Percentiles rank a stretch among this genome's conserved stretches.
Evolutionary conservation across 2,329 filamentous ascomycete genomes (phyloP).

Genomic region (Colletotrichum sp.): DNA sequence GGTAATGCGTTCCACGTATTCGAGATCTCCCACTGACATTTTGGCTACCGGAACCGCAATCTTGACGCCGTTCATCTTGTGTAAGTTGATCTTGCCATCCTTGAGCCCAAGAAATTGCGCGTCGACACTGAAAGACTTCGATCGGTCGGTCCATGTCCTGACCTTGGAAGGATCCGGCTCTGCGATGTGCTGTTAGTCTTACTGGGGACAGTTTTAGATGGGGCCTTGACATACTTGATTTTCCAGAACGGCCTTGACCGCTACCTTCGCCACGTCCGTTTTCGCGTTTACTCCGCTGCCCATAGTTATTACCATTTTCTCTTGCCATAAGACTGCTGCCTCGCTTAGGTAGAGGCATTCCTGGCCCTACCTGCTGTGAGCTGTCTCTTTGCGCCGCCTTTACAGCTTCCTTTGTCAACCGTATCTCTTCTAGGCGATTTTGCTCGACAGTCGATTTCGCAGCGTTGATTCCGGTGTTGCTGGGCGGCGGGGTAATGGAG

Average conservation of each 20-base stretch:
- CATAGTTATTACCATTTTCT: slow-evolving; percentile 70
- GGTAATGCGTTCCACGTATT: slow-evolving; percentile 90
- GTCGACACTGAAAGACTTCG: slow-evolving; percentile 95
- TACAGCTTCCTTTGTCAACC: slow-evolving; percentile 80
- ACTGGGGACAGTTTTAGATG: background rate
- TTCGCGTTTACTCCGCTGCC: slow-evolving; percentile 74
- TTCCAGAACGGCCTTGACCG: slow-evolving; percentile 45
- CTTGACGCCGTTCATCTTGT: slow-evolving; percentile 98
- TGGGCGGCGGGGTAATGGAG: slow-evolving; percentile 56
- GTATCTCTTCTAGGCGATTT: slow-evolving; percentile 79
- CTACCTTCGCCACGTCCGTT: slow-evolving; percentile 64
- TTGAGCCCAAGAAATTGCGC: slow-evolving; percentile 94
- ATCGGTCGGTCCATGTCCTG: slow-evolving; percentile 92
- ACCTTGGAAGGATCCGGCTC: slow-evolving; percentile 85
- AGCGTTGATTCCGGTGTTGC: slow-evolving; percentile 55
- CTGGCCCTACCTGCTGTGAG: slow-evolving; percentile 72
- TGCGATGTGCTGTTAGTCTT: slow-evolving; percentile 36
- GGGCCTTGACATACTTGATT: slow-evolving; percentile 64
- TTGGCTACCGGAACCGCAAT: slow-evolving; percentile 95
- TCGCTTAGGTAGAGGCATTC: slow-evolving; percentile 77
- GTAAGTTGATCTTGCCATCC: slow-evolving; percentile 95
- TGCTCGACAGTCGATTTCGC: slow-evolving; percentile 75
- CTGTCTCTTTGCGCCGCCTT: slow-evolving; percentile 63
- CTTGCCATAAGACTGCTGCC: slow-evolving; percentile 77
- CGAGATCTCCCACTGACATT: slow-evolving; percentile 94